phyloP scores from a whole-genome alignment of 169 alveolate species.

The Plasmodium ovale region DNA sequence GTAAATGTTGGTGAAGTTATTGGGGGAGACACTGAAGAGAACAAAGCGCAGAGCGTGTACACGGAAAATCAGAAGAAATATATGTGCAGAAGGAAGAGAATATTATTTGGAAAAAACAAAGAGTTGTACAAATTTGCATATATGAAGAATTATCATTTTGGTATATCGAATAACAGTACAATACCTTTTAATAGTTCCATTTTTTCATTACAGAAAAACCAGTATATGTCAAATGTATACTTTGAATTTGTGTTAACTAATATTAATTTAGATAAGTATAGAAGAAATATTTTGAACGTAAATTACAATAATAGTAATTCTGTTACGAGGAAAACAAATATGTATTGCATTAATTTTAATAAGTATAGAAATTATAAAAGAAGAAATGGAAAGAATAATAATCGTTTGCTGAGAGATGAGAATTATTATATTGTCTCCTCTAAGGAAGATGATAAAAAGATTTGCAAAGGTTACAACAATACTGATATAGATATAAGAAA shows the following conservation, averaged over 20 bases:
- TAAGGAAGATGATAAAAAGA: not conserved
- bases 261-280: conserved; percentile 51
- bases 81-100: not conserved
- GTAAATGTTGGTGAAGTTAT: too few relatives aligned
- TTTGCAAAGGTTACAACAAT: not conserved
- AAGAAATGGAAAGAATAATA: conserved; percentile 8
- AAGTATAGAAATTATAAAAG: conserved; percentile 21
- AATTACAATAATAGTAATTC: conserved; percentile 55
- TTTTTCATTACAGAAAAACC: conserved; percentile 69
- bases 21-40: too few relatives aligned
- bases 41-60: conserved; percentile 19
- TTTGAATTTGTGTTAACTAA: conserved; percentile 58
- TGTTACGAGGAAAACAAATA: conserved; percentile 9
- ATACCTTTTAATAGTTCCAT: conserved; percentile 58
- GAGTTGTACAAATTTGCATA: conserved; percentile 20
- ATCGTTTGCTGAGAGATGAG: conserved; percentile 1
- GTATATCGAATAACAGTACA: conserved; percentile 12
- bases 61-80: conserved; percentile 13
- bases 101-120: conserved; percentile 12
- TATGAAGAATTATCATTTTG: conserved; percentile 32
- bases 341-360: conserved; percentile 50
- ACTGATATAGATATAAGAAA: not conserved
- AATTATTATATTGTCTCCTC: not conserved
- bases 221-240: conserved; percentile 24
- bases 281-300: conserved; percentile 52